Evolutionary conservation across 73 alveolate species (phyloP).

Genomic region (Blepharisma stoltei): DNA sequence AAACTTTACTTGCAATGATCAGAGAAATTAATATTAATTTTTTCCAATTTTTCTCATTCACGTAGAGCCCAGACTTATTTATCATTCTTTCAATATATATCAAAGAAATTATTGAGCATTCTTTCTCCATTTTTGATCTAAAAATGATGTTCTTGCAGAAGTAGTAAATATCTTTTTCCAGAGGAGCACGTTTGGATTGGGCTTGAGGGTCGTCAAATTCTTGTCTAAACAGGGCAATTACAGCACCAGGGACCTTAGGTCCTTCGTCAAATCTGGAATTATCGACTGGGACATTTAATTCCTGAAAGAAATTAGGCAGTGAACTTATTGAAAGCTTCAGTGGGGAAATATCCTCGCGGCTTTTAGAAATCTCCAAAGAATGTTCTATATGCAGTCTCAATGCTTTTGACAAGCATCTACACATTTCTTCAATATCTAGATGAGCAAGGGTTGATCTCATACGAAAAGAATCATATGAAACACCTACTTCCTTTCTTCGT

Average conservation of each 20-base stretch:
- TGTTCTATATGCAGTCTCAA: conserved; percentile 40
- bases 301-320: neutral
- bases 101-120: conserved; percentile 85
- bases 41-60: conserved; percentile 98
- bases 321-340: neutral
- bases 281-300: neutral
- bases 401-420: conserved; percentile 56
- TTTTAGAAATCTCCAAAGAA: conserved; percentile 9
- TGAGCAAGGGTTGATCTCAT: conserved; percentile 49
- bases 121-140: conserved; percentile 94
- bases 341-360: conserved; percentile 1
- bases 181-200: neutral
- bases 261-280: neutral
- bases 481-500: conserved; percentile 15
- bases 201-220: conserved; percentile 29
- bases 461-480: conserved; percentile 45
- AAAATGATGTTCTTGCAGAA: conserved; percentile 92
- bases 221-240: neutral
- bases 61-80: conserved; percentile 83
- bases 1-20: conserved; percentile 93
- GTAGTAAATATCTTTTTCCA: conserved; percentile 71
- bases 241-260: neutral
- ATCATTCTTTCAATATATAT: conserved; percentile 96
- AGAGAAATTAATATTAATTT: conserved; percentile 86
- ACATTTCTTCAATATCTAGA: conserved; percentile 65